Percentiles rank a stretch among this genome's conserved stretches.
phyloP scores from a whole-genome alignment of 2,329 filamentous ascomycete genomes.

The Phyllosticta capitalensis region DNA sequence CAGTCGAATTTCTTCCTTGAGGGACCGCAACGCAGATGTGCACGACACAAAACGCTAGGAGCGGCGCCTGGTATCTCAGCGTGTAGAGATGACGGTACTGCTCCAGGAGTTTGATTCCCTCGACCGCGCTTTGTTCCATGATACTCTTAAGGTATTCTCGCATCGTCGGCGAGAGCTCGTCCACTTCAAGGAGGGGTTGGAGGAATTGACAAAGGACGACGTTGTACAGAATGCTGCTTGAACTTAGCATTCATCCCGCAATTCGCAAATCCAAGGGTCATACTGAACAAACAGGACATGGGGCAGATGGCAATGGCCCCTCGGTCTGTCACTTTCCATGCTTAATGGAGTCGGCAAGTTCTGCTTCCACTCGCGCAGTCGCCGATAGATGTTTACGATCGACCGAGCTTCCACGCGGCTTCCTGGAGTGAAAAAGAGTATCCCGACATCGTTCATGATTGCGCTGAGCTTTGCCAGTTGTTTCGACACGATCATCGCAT shows the following conservation, averaged over 20 bases:
- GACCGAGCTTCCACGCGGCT: slow-evolving; percentile 15
- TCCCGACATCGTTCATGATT: slow-evolving; percentile 17
- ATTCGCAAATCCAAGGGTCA: not conserved
- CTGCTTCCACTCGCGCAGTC: slow-evolving; percentile 17
- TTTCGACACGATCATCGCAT: slow-evolving; percentile 17
- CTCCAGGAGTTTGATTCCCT: slow-evolving; percentile 16
- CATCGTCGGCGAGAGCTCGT: slow-evolving; percentile 12
- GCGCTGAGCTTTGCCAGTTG: slow-evolving; percentile 15
- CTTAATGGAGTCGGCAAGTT: slow-evolving; percentile 14
- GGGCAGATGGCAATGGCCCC: slow-evolving; percentile 13
- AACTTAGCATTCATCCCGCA: not conserved
- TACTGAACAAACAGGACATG: slow-evolving; percentile 22
- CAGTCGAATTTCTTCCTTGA: not conserved
- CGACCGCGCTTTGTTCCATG: slow-evolving; percentile 14
- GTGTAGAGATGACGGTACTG: slow-evolving; percentile 15
- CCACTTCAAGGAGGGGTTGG: slow-evolving; percentile 16
- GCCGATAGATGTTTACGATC: slow-evolving; percentile 15
- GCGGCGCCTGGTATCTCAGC: slow-evolving; percentile 16
- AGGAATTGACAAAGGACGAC: slow-evolving; percentile 19
- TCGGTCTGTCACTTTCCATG: slow-evolving; percentile 9
- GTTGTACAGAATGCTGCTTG: slow-evolving; percentile 18
- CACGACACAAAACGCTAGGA: slow-evolving; percentile 19
- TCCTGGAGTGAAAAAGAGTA: slow-evolving; percentile 16
- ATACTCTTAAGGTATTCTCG: slow-evolving; percentile 13
- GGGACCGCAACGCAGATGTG: slow-evolving; percentile 16